A percentile compares a stretch with the other conserved stretches of the same genome.
These are phyloP conservation scores for Venustampulla echinocandica DNA, from an alignment of 495 filamentous ascomycete genomes.

Conservation along the genomic window DNA sequence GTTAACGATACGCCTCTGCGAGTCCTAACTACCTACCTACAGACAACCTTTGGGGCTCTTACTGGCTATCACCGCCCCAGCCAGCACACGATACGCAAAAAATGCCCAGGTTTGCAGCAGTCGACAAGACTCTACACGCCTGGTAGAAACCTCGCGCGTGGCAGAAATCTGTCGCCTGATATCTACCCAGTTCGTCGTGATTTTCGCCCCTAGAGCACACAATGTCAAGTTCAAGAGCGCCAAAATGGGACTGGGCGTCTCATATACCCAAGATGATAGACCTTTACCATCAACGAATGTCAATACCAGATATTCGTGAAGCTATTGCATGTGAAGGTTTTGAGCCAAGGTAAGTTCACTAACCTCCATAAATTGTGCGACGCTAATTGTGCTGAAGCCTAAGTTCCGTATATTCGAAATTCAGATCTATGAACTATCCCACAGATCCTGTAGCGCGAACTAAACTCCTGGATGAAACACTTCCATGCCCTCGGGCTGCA, in stretches of 20 bases:
- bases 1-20: no score
- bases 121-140: no score
- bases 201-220: no score
- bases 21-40: no score
- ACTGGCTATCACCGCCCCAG: no score
- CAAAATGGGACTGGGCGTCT: conserved; percentile 14
- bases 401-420: conserved; percentile 14
- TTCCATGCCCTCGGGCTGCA: conserved; percentile 5
- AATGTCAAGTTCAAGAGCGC: conserved; percentile 1
- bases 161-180: no score
- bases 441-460: conserved; percentile 11
- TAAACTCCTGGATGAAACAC: no score
- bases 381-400: conserved; percentile 5
- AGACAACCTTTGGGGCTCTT: no score
- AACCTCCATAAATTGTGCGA: not conserved
- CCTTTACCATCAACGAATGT: conserved; percentile 12
- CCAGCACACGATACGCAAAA: no score
- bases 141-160: no score
- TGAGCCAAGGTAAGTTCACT: conserved; percentile 11
- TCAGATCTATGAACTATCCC: conserved; percentile 10
- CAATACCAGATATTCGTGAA: conserved; percentile 17
- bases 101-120: no score
- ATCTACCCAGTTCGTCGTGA: no score
- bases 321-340: conserved; percentile 16
- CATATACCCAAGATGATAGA: conserved; percentile 17